Evolutionary conservation across 2,329 filamentous ascomycete species (phyloP), one percentile per base, ranked within the genome.

Genomic region (Diaporthe aspalathi): DNA sequence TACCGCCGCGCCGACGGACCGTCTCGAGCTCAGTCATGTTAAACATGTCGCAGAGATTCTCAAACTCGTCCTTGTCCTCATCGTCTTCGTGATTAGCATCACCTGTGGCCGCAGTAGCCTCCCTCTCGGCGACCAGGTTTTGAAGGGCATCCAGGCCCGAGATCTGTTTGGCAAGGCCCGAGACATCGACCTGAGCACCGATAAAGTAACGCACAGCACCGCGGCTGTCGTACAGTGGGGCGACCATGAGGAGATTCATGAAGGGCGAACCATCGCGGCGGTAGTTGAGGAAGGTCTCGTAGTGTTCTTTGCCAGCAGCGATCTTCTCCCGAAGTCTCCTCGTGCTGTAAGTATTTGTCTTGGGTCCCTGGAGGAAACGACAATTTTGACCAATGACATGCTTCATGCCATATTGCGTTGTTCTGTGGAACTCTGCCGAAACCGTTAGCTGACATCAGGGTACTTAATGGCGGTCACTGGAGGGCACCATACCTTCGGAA

Each of bases 371-470:
- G 2, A 95, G 86, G 76, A 95, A 94, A 9, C 93, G 89, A 75
- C 93, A 94, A 74, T 95, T 95, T 35, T 91, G 89, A 0, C 93
- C 93, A 24, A 95, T 87, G 4, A 90, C 88, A 77, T 94, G 93
- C 68, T 85, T 86, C 24, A 70, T 62, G 32, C 72, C 72, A 11
- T 70, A 72, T n/a, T 73, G 72, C 16, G 72, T 73, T 24, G 72
- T 73, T 17, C 70, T 49, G 70, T 73, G 67, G 20, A 73, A 94
- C 79, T 93, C 92, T 92, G 71, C 22, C 27, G 1, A n/a, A n/a
- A 20, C 29, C 35, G 27, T 29, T 24, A 54, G 73, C 63, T 45
- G 62, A 56, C 17, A 38, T 14, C 27, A 16, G 16, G 27, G 67
- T 43, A 24, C 12, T 32, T 5, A 17, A 8, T 49, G 12, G 4